A percentile compares a stretch with the other conserved stretches of the same genome.
Conservation (phyloP, 2,329 filamentous ascomycete genomes). For the Stemphylium beticola region DNA sequence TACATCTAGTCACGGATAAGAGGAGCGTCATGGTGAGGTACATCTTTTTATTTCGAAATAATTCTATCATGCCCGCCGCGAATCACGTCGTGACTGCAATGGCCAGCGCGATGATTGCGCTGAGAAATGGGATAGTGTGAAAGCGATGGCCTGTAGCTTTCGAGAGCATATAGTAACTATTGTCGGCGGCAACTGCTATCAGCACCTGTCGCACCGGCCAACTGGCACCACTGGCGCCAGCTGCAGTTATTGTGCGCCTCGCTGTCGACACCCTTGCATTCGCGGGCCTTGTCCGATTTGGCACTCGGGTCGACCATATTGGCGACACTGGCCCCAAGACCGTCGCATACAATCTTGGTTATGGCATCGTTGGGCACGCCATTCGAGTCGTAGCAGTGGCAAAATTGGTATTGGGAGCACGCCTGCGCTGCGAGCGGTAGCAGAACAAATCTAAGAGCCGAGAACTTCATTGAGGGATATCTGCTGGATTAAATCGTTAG, state of each 20-base stretch:
- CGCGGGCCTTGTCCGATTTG: neutral
- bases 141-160: too few relatives aligned
- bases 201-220: neutral
- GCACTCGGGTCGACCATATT: neutral
- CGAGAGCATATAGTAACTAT: too few relatives aligned
- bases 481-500: neutral
- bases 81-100: too few relatives aligned
- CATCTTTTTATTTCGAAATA: too few relatives aligned
- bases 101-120: too few relatives aligned
- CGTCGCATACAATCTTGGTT: neutral
- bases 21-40: too few relatives aligned
- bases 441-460: neutral
- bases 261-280: neutral
- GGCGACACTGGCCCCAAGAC: neutral
- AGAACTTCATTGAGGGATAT: neutral
- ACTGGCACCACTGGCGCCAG: neutral
- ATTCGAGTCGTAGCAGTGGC: neutral
- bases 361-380: neutral
- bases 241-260: neutral
- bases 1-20: too few relatives aligned
- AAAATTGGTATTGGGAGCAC: neutral
- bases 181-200: neutral
- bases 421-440: neutral
- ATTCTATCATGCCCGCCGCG: too few relatives aligned
- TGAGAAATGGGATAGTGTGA: too few relatives aligned